Conservation (phyloP, 2,329 filamentous ascomycete genomes). For the Colletotrichum sp. region DNA sequence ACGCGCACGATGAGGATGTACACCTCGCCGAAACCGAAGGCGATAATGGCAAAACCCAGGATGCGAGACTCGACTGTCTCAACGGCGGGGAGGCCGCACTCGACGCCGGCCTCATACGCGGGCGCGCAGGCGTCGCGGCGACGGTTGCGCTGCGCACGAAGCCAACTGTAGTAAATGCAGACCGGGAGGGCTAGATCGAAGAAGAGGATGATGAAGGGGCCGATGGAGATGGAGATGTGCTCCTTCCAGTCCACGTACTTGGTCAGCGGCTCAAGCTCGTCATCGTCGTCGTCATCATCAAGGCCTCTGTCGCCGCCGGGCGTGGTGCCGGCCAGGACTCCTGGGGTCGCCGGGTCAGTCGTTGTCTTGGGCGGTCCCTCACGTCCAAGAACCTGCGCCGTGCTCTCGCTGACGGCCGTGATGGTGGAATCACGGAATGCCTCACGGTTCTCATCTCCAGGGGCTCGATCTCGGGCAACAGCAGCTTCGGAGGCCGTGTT, state of each 20-base stretch:
- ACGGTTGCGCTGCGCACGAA: slow-evolving; percentile 12
- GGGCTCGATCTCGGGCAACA: background rate
- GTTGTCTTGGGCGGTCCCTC: slow-evolving; percentile 14
- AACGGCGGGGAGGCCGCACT: background rate
- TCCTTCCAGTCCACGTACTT: slow-evolving; percentile 20
- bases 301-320: background rate
- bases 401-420: slow-evolving; percentile 15
- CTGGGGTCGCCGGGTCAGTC: background rate
- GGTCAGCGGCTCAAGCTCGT: slow-evolving; percentile 17
- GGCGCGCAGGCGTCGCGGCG: slow-evolving; percentile 1
- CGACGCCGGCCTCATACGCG: slow-evolving; percentile 8
- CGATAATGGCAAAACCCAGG: slow-evolving; percentile 15
- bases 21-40: slow-evolving; percentile 18
- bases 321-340: background rate
- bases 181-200: slow-evolving; percentile 14
- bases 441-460: slow-evolving; percentile 15
- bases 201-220: slow-evolving; percentile 18
- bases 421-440: slow-evolving; percentile 16
- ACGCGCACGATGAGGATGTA: slow-evolving; percentile 19
- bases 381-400: slow-evolving; percentile 7
- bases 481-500: background rate
- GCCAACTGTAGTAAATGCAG: slow-evolving; percentile 20
- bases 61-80: slow-evolving; percentile 16
- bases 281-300: background rate
- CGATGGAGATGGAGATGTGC: slow-evolving; percentile 20